Percentiles rank a stretch among this genome's conserved stretches.
phyloP scores from a whole-genome alignment of 2,329 filamentous ascomycete genomes.

The Sporothrix dimorphospora region DNA sequence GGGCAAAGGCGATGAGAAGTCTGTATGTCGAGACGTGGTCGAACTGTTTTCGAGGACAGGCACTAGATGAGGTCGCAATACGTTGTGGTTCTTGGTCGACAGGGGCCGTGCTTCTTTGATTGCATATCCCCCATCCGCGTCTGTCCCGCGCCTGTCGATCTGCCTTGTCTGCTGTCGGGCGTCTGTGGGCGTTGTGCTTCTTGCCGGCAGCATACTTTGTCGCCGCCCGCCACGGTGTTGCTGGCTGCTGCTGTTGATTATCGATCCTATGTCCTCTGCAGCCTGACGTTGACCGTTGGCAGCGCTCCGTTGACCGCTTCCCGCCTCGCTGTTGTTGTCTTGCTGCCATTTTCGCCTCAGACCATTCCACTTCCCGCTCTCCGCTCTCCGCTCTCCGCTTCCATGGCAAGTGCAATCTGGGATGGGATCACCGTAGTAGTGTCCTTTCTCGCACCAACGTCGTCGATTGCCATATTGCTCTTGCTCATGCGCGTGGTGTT shows the following conservation, averaged over 20 bases:
- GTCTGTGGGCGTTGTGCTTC: not conserved
- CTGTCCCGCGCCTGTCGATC: not conserved
- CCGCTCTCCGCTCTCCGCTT: not conserved
- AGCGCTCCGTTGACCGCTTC: too few species aligned
- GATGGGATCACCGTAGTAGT: not conserved
- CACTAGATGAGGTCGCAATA: not conserved
- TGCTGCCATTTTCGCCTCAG: not conserved
- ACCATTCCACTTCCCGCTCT: not conserved
- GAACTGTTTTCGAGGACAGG: not conserved
- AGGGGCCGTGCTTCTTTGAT: not conserved
- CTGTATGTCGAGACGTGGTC: constrained; percentile 3
- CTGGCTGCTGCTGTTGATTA: not conserved
- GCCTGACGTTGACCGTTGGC: not conserved
- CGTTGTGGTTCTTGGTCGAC: not conserved
- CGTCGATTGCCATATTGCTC: not conserved
- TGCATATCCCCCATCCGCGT: not conserved
- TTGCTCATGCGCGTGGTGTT: not conserved
- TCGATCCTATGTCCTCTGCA: not conserved
- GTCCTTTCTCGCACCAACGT: not conserved
- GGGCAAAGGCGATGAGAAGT: not conserved
- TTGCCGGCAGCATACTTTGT: not conserved
- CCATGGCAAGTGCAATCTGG: not conserved
- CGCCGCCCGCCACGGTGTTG: too few species aligned
- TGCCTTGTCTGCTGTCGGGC: not conserved
- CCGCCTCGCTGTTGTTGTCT: not conserved